Conservation (phyloP, 2,329 filamentous ascomycete genomes). For the Sporothrix curviconia region DNA sequence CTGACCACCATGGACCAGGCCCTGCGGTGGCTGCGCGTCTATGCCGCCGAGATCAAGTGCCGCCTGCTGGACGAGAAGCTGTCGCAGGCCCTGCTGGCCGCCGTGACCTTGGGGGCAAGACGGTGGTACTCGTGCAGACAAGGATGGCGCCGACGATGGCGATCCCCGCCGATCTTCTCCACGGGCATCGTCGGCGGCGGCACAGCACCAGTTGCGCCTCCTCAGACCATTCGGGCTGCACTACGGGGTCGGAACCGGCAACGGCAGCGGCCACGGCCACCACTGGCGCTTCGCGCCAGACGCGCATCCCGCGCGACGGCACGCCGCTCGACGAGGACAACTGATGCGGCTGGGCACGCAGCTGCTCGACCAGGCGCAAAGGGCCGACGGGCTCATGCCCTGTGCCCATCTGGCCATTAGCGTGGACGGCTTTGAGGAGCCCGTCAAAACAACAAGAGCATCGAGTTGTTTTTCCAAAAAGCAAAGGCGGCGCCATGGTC, state of each 20-base stretch:
- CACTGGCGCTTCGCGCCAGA: conserved; percentile 58
- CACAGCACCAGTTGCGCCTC: conserved; percentile 67
- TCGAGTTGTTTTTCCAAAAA: conserved; percentile 63
- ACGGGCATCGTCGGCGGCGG: too few relatives aligned
- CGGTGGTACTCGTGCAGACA: neutral
- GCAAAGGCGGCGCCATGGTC: neutral
- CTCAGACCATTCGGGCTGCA: conserved; percentile 81
- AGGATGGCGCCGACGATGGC: neutral
- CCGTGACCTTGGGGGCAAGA: neutral
- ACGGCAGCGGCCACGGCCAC: conserved; percentile 47
- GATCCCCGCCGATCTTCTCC: too few relatives aligned
- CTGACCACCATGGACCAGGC: conserved; percentile 76
- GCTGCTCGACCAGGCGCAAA: conserved; percentile 68
- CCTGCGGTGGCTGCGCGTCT: conserved; percentile 80
- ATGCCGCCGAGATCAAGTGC: conserved; percentile 83
- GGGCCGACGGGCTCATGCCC: conserved; percentile 78
- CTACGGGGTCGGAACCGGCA: conserved; percentile 57
- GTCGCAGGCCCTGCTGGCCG: conserved; percentile 15
- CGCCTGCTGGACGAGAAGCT: conserved; percentile 79
- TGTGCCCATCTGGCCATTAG: conserved; percentile 85
- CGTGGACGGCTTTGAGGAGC: conserved; percentile 89
- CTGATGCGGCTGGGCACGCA: conserved; percentile 71
- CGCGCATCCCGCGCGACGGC: conserved; percentile 69
- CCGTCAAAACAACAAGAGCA: conserved; percentile 75
- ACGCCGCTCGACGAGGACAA: conserved; percentile 59